phyloP scores from a whole-genome alignment of 176 grass and related monocot genomes.

The Lolium rigidum region DNA sequence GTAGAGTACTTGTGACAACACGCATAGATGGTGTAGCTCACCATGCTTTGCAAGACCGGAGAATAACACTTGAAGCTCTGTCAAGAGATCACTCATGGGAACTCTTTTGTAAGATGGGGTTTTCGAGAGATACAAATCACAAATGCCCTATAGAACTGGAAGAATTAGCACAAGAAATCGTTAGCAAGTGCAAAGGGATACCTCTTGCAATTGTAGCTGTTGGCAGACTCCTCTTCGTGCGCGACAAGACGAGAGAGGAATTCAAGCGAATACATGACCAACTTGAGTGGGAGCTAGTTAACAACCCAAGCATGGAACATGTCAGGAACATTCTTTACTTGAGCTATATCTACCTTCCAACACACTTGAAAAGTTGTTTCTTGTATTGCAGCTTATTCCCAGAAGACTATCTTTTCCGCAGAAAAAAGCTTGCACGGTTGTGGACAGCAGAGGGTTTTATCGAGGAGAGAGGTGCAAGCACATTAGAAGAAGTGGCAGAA shows the following conservation, averaged over 20 bases:
- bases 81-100: background rate
- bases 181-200: background rate
- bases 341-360: no score
- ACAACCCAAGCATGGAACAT: background rate
- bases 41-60: no score
- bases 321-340: background rate
- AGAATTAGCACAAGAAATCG: background rate
- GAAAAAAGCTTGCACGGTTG: no score
- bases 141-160: background rate
- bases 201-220: no score
- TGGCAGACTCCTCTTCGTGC: background rate
- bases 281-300: background rate
- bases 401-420: no score
- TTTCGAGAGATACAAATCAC: background rate
- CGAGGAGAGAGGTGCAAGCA: background rate
- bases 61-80: background rate
- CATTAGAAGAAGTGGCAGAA: constrained; percentile 24
- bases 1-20: no score
- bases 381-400: no score
- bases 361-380: no score
- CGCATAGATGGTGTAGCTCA: no score
- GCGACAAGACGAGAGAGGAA: background rate
- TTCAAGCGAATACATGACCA: background rate
- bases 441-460: constrained; percentile 41
- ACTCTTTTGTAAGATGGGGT: background rate